Percentiles rank a stretch among this genome's conserved stretches.
These are phyloP conservation scores for Austroboletus eburneus DNA, from an alignment of 768 basidiomycete species.

Conservation along the genomic window DNA sequence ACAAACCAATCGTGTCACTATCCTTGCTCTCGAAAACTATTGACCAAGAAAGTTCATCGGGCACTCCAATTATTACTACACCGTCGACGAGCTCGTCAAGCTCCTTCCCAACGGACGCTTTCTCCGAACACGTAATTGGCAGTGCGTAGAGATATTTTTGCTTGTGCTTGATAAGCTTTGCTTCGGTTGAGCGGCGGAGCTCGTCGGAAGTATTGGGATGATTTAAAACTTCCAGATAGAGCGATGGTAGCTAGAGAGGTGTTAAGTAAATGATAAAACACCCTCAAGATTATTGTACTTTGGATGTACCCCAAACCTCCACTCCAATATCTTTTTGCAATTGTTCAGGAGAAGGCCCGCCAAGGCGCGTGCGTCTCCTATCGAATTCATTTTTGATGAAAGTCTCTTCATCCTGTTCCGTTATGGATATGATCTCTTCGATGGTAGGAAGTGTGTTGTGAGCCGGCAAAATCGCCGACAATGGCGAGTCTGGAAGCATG, in stretches of 20 bases:
- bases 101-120: slow-evolving; percentile 50
- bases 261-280: slow-evolving; percentile 7
- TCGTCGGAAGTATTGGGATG: slow-evolving; percentile 78
- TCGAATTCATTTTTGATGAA: slow-evolving; percentile 63
- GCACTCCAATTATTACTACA: slow-evolving; percentile 67
- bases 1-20: slow-evolving; percentile 59
- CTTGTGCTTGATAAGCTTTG: slow-evolving; percentile 66
- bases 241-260: slow-evolving; percentile 51
- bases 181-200: slow-evolving; percentile 71
- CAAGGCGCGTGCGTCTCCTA: slow-evolving; percentile 73
- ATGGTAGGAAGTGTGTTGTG: slow-evolving; percentile 68
- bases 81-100: slow-evolving; percentile 73
- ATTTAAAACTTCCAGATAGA: slow-evolving; percentile 78
- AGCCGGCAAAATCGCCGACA: slow-evolving; percentile 61
- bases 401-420: slow-evolving; percentile 60
- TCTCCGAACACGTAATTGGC: slow-evolving; percentile 41
- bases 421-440: slow-evolving; percentile 63
- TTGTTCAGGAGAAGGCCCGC: slow-evolving; percentile 55
- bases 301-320: slow-evolving; percentile 60
- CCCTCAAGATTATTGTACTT: slow-evolving; percentile 36
- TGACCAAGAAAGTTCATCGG: slow-evolving; percentile 81
- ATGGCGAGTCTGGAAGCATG: slow-evolving; percentile 69
- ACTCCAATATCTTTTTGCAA: slow-evolving; percentile 59
- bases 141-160: slow-evolving; percentile 59
- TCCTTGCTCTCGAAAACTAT: slow-evolving; percentile 73